These are phyloP conservation scores for Filosporella fistucella DNA, from an alignment of 495 filamentous ascomycete species.

Conservation along the genomic window DNA sequence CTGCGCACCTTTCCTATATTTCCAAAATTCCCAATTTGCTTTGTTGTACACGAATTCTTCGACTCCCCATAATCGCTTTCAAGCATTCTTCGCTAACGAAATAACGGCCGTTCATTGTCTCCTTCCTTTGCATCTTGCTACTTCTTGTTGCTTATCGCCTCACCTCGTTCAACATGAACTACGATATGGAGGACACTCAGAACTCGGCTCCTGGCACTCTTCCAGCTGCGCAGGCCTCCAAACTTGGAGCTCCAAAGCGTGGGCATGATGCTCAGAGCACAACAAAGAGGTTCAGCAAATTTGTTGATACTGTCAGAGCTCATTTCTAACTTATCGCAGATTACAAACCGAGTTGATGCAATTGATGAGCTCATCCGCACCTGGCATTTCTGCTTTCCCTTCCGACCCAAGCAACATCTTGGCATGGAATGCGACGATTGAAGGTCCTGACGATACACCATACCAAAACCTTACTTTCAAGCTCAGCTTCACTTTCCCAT, in stretches of 20 bases:
- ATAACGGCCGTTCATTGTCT: conserved; percentile 11
- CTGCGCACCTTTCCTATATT: not conserved
- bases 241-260: conserved; percentile 53
- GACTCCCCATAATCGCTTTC: conserved; percentile 5
- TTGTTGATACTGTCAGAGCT: not conserved
- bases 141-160: not conserved
- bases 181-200: conserved; percentile 59
- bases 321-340: conserved; percentile 40
- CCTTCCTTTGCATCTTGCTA: too few species aligned
- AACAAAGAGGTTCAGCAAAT: conserved; percentile 54
- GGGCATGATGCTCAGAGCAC: conserved; percentile 66
- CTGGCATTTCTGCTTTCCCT: conserved; percentile 94
- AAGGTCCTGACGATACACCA: conserved; percentile 84
- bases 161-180: conserved; percentile 19
- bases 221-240: conserved; percentile 42
- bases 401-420: conserved; percentile 85
- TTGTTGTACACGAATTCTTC: not conserved
- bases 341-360: conserved; percentile 97
- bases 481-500: conserved; percentile 86
- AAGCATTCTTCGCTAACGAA: conserved; percentile 6
- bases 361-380: conserved; percentile 90
- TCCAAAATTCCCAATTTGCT: too few species aligned
- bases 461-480: conserved; percentile 89
- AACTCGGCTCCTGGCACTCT: conserved; percentile 61
- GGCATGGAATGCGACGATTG: conserved; percentile 89